phyloP scores from a whole-genome alignment of 495 filamentous ascomycete species.

The Penicillium cinerascens region DNA sequence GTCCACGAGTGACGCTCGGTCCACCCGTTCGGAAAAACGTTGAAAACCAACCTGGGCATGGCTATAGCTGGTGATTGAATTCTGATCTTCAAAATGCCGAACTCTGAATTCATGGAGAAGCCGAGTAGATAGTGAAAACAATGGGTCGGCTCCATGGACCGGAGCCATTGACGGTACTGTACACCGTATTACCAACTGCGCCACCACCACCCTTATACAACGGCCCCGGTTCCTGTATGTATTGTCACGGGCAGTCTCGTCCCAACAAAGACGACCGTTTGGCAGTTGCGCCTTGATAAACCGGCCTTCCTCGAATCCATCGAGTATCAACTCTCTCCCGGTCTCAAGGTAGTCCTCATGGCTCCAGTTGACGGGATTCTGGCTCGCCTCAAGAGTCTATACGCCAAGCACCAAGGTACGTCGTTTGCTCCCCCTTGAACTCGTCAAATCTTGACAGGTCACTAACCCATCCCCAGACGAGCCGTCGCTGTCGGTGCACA shows the following conservation, averaged over 20 bases:
- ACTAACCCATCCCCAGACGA: slow-evolving; percentile 30
- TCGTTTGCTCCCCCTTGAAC: neutral
- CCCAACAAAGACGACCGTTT: slow-evolving; percentile 7
- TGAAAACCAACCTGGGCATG: neutral
- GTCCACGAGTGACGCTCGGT: slow-evolving; percentile 16
- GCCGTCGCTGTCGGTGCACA: slow-evolving; percentile 47
- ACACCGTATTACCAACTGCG: neutral
- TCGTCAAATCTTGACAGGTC: slow-evolving; percentile 1
- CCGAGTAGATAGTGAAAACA: neutral
- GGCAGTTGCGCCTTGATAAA: neutral
- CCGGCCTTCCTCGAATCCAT: neutral
- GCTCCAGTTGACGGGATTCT: slow-evolving; percentile 34
- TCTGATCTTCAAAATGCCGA: too few species aligned
- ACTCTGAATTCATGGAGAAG: too few species aligned
- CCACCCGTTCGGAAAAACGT: slow-evolving; percentile 16
- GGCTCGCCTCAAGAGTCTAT: slow-evolving; percentile 36
- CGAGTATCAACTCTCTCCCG: neutral
- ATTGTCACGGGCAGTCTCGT: neutral
- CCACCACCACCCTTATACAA: neutral
- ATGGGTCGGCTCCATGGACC: neutral
- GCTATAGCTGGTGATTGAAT: neutral
- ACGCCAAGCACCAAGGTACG: slow-evolving; percentile 34
- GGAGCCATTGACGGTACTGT: neutral
- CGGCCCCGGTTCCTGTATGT: neutral
- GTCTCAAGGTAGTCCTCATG: slow-evolving; percentile 17